Percentiles rank a stretch among this genome's conserved stretches.
Evolutionary conservation across 2,329 filamentous ascomycete genomes (phyloP).

Genomic region (Paecilomyces niveus): DNA sequence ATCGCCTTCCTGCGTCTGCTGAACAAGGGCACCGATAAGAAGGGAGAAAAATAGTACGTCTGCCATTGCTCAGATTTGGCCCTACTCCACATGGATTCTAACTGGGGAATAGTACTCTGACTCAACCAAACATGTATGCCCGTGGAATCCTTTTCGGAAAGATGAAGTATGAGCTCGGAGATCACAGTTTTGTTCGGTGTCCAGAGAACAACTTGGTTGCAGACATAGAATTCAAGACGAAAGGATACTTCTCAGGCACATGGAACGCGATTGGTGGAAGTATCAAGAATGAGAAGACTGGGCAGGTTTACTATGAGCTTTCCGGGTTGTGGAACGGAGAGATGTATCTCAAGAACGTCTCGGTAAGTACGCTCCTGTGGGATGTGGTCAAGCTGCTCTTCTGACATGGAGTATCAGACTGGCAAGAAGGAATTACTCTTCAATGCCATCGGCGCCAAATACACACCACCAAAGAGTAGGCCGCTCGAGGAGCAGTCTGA

Average conservation of each 20-base stretch:
- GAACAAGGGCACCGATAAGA: constrained; percentile 61
- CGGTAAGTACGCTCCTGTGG: constrained; percentile 45
- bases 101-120: constrained; percentile 60
- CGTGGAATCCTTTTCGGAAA: constrained; percentile 95
- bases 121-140: constrained; percentile 98
- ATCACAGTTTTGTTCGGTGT: constrained; percentile 88
- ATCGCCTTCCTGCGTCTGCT: constrained; percentile 77
- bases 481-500: constrained; percentile 82
- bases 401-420: constrained; percentile 49
- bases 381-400: constrained; percentile 1
- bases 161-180: constrained; percentile 98
- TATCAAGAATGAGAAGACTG: constrained; percentile 82
- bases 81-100: neutral
- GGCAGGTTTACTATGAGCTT: constrained; percentile 82
- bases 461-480: constrained; percentile 64
- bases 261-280: constrained; percentile 93
- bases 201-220: constrained; percentile 79
- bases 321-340: constrained; percentile 91
- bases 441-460: constrained; percentile 71
- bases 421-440: constrained; percentile 87
- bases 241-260: constrained; percentile 91
- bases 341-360: constrained; percentile 82
- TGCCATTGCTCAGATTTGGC: constrained; percentile 7
- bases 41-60: constrained; percentile 80
- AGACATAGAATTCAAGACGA: constrained; percentile 97